These are phyloP conservation scores for Gossypium stocksii DNA, from an alignment of 345 rosid species.

Conservation along the genomic window DNA sequence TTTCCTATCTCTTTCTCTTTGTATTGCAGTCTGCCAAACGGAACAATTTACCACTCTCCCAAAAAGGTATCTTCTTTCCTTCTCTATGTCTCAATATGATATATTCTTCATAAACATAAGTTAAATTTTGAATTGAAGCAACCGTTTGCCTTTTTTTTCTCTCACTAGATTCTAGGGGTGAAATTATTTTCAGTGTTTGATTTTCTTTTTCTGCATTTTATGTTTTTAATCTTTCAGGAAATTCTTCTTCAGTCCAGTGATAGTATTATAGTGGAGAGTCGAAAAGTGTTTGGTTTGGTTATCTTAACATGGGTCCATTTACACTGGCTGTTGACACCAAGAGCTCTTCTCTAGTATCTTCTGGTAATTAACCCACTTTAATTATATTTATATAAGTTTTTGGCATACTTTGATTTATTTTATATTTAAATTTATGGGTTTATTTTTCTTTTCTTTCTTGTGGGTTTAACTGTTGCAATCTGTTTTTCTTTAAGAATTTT, in stretches of 20 bases:
- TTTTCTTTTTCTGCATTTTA: background rate
- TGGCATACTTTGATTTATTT: background rate
- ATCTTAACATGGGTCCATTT: slow-evolving; percentile 15
- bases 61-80: background rate
- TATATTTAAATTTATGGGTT: background rate
- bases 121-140: background rate
- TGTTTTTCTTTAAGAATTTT: background rate
- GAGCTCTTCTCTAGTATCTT: slow-evolving; percentile 1
- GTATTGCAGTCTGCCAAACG: background rate
- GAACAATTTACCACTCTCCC: background rate
- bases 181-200: background rate
- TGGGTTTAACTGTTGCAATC: background rate
- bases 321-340: slow-evolving; percentile 12
- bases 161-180: background rate
- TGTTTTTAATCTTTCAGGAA: background rate
- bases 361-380: slow-evolving; percentile 5
- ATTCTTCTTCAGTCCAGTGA: slow-evolving; percentile 4
- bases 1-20: background rate
- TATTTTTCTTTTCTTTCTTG: background rate
- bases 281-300: slow-evolving; percentile 2
- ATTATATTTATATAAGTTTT: background rate
- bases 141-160: background rate
- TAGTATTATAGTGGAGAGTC: background rate
- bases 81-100: background rate
- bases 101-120: background rate